phyloP scores from a whole-genome alignment of 345 rosid species.

The Gossypium longicalyx region DNA sequence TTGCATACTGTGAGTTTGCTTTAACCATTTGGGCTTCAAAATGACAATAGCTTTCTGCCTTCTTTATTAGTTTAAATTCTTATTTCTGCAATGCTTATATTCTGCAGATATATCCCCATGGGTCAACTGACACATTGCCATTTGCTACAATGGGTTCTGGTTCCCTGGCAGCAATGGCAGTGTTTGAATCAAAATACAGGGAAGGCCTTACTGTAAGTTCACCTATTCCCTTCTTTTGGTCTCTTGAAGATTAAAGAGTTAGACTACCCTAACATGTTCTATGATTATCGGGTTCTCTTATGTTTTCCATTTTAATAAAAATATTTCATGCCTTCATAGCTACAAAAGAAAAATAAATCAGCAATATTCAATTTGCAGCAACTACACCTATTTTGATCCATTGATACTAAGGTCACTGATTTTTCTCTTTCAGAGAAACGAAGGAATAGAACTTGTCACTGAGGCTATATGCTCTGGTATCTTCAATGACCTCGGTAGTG shows the following conservation, averaged over 20 bases:
- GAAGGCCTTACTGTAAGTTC: slow-evolving; percentile 74
- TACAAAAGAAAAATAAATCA: background rate
- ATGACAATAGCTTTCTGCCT: background rate
- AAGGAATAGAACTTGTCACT: slow-evolving; percentile 65
- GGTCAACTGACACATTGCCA: slow-evolving; percentile 83
- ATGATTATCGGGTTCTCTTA: background rate
- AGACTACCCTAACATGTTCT: background rate
- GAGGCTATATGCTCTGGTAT: slow-evolving; percentile 81
- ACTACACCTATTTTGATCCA: background rate
- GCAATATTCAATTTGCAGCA: background rate
- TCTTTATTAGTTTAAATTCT: slow-evolving; percentile 1
- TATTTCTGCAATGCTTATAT: slow-evolving; percentile 11
- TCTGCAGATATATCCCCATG: slow-evolving; percentile 77
- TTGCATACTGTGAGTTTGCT: slow-evolving; percentile 60
- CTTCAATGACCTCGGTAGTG: slow-evolving; percentile 82
- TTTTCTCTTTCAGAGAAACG: slow-evolving; percentile 49
- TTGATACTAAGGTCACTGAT: slow-evolving; percentile 1
- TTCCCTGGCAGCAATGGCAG: slow-evolving; percentile 84
- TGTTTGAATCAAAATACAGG: slow-evolving; percentile 73
- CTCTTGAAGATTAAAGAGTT: slow-evolving; percentile 11
- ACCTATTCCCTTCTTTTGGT: background rate
- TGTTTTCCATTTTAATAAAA: background rate
- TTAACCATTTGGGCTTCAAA: background rate
- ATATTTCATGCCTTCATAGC: background rate
- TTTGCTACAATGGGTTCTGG: slow-evolving; percentile 93